Percentiles rank a stretch among this genome's conserved stretches.
Conservation (phyloP, 306 rosid species). For the Lathyrus oleraceus region DNA sequence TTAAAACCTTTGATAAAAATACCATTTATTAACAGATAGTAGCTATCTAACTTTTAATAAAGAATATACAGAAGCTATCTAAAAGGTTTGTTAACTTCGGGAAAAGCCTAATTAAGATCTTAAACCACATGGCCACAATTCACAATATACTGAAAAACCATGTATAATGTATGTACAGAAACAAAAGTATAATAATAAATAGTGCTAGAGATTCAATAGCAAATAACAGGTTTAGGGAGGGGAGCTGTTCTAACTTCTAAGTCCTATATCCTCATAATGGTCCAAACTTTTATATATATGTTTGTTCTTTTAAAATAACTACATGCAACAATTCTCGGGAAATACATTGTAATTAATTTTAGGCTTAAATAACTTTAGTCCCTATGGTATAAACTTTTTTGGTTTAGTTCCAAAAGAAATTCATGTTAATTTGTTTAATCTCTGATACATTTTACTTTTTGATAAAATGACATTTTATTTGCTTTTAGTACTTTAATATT, state of each 20-base stretch:
- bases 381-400: neutral
- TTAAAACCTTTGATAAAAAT: neutral
- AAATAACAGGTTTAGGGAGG: neutral
- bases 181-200: neutral
- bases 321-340: neutral
- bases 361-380: neutral
- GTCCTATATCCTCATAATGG: neutral
- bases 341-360: neutral
- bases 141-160: neutral
- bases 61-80: neutral
- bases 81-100: neutral
- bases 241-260: neutral
- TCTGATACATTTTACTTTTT: neutral
- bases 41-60: neutral
- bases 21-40: neutral
- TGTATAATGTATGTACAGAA: neutral
- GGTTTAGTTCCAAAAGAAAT: neutral
- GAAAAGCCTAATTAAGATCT: neutral
- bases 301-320: too few relatives aligned
- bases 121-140: neutral
- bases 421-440: neutral
- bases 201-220: neutral
- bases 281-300: neutral
- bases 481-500: neutral
- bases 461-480: neutral